Evolutionary conservation across 140 eudicot genomes (phyloP).

Genomic region (Stevia rebaudiana): DNA sequence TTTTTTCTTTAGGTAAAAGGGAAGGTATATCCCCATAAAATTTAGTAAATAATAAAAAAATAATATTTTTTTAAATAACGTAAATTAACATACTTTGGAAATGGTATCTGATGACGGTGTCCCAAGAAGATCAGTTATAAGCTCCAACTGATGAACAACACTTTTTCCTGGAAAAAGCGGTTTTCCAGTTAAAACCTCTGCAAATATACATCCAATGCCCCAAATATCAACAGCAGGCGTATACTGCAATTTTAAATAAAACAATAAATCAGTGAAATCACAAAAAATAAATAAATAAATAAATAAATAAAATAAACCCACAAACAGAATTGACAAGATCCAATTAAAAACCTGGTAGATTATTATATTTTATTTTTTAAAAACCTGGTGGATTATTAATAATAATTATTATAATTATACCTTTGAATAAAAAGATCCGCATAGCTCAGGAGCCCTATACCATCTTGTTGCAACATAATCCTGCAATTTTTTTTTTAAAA

Average conservation of each 20-base stretch:
- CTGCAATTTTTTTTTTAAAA: conserved; percentile 28
- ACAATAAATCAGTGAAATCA: not conserved
- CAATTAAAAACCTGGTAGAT: not conserved
- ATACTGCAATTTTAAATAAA: conserved; percentile 46
- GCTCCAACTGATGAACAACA: conserved; percentile 85
- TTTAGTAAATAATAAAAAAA: not conserved
- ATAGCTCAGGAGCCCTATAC: conserved; percentile 90
- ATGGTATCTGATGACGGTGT: conserved; percentile 82
- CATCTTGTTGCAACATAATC: conserved; percentile 95
- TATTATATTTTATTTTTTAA: not conserved
- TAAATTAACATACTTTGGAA: conserved; percentile 44
- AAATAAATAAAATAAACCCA: not conserved
- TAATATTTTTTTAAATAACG: not conserved
- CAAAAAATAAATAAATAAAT: no score
- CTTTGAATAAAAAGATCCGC: conserved; percentile 88
- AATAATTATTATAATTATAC: conserved; percentile 27
- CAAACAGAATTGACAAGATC: not conserved
- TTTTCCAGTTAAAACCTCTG: conserved; percentile 79
- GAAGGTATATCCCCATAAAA: no score
- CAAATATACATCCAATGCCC: conserved; percentile 93
- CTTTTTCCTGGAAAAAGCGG: conserved; percentile 91
- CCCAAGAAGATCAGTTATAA: conserved; percentile 82
- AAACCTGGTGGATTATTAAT: not conserved
- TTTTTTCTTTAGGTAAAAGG: not conserved
- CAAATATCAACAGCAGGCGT: conserved; percentile 91